Evolutionary conservation across 371 early-diverging fungal genomes (phyloP).

Genomic region (Mucor mucedo): DNA sequence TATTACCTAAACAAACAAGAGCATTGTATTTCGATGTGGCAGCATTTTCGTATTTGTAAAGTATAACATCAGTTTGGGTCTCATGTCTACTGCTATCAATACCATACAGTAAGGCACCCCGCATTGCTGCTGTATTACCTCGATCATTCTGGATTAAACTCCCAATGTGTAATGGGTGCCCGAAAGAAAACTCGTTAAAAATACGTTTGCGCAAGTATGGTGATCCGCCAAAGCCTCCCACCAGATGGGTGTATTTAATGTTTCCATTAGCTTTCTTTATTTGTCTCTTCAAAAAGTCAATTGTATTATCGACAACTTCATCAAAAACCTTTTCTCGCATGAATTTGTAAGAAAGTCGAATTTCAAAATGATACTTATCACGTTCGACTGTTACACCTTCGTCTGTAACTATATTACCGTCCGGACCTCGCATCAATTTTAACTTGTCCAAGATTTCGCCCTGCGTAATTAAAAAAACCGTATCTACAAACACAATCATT

Average conservation of each 20-base stretch:
- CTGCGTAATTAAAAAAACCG: too few species aligned
- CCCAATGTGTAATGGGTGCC: too few species aligned
- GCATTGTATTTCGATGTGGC: background rate
- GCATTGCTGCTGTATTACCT: conserved; percentile 15
- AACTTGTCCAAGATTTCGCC: too few species aligned
- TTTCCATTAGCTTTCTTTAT: conserved; percentile 5
- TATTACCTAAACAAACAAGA: conserved; percentile 10
- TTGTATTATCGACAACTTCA: conserved; percentile 14
- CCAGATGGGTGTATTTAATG: conserved; percentile 10
- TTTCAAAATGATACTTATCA: background rate
- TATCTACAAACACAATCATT: too few species aligned
- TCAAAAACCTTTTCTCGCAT: conserved; percentile 21
- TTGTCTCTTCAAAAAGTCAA: conserved; percentile 14
- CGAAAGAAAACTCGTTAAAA: background rate
- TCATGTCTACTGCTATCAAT: conserved; percentile 13
- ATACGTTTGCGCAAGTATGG: conserved; percentile 17
- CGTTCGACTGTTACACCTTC: background rate
- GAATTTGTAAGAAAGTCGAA: background rate
- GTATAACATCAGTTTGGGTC: conserved; percentile 10
- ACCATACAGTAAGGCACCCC: conserved; percentile 13
- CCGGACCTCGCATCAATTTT: too few species aligned
- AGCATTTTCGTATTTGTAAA: background rate
- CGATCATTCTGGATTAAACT: background rate
- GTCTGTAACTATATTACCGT: too few species aligned
- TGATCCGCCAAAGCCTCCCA: conserved; percentile 22